phyloP scores from a whole-genome alignment of 306 rosid genomes.

The Cotoneaster glaucophyllus region DNA sequence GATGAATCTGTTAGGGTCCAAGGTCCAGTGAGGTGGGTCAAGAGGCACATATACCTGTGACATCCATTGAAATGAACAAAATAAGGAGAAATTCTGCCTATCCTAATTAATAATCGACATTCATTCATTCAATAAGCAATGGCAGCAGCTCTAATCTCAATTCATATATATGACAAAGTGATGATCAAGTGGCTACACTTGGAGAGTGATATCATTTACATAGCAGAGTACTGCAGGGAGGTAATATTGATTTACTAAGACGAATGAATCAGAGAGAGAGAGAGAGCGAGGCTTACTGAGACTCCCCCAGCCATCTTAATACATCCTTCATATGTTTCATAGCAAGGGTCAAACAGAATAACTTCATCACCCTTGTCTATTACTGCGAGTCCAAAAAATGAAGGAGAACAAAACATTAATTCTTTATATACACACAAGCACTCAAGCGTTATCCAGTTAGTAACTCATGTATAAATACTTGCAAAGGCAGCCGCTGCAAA shows the following conservation, averaged over 20 bases:
- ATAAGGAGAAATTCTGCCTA: background rate
- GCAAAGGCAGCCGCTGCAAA: slow-evolving; percentile 73
- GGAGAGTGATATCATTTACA: no score
- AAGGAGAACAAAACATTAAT: slow-evolving; percentile 3
- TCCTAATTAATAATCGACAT: background rate
- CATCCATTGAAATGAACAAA: slow-evolving; percentile 13
- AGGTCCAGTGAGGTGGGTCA: slow-evolving; percentile 77
- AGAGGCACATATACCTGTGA: slow-evolving; percentile 62
- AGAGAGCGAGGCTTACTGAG: slow-evolving; percentile 42
- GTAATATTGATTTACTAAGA: no score
- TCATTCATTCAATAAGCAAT: background rate
- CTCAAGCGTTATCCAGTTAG: no score
- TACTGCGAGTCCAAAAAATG: slow-evolving; percentile 35
- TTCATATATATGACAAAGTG: background rate
- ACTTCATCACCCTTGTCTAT: slow-evolving; percentile 80
- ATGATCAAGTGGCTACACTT: background rate
- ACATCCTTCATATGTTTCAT: slow-evolving; percentile 58
- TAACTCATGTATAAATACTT: slow-evolving; percentile 17
- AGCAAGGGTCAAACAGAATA: slow-evolving; percentile 61
- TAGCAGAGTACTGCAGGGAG: no score
- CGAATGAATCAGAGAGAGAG: no score
- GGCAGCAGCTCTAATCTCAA: background rate
- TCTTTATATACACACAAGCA: no score
- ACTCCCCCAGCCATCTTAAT: slow-evolving; percentile 68
- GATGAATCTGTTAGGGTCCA: slow-evolving; percentile 52